Evolutionary conservation across 805 yeast species (phyloP).

Genomic region (Yamadazyma sp.): DNA sequence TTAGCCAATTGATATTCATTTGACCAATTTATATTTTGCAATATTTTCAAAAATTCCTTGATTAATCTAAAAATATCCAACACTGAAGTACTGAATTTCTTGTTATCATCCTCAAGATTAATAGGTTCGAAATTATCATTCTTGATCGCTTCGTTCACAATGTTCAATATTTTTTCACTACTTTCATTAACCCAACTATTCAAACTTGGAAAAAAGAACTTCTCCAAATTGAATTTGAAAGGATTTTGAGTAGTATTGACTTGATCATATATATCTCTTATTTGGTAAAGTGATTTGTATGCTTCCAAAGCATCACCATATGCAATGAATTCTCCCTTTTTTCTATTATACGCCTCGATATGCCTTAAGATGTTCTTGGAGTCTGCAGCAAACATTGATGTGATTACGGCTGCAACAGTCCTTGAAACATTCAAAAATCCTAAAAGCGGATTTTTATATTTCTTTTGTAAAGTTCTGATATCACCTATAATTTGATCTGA

Average conservation of each 20-base stretch:
- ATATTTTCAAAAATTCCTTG: conserved; percentile 53
- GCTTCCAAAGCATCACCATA: conserved; percentile 58
- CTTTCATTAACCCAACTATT: conserved; percentile 44
- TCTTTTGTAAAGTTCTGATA: conserved; percentile 51
- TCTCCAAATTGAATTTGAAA: conserved; percentile 57
- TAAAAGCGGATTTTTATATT: conserved; percentile 59
- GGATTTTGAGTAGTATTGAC: conserved; percentile 35
- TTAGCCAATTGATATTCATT: conserved; percentile 61
- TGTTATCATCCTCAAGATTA: conserved; percentile 37
- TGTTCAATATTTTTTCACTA: conserved; percentile 41
- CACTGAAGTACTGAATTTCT: conserved; percentile 58
- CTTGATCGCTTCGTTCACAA: conserved; percentile 53
- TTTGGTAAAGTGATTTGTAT: conserved; percentile 50
- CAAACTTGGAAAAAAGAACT: conserved; percentile 43
- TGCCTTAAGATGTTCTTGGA: conserved; percentile 49
- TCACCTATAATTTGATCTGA: conserved; percentile 51
- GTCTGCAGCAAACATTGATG: conserved; percentile 53
- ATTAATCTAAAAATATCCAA: conserved; percentile 65
- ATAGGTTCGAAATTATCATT: conserved; percentile 58
- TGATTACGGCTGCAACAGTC: conserved; percentile 46
- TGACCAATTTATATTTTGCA: conserved; percentile 63
- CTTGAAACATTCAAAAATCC: conserved; percentile 53
- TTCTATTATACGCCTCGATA: conserved; percentile 39
- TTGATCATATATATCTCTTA: conserved; percentile 51
- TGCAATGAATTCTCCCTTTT: conserved; percentile 32